Evolutionary conservation across 805 yeast species (phyloP), one percentile per base, ranked within the genome.

Genomic region (Helenozyma rhizophorensis): DNA sequence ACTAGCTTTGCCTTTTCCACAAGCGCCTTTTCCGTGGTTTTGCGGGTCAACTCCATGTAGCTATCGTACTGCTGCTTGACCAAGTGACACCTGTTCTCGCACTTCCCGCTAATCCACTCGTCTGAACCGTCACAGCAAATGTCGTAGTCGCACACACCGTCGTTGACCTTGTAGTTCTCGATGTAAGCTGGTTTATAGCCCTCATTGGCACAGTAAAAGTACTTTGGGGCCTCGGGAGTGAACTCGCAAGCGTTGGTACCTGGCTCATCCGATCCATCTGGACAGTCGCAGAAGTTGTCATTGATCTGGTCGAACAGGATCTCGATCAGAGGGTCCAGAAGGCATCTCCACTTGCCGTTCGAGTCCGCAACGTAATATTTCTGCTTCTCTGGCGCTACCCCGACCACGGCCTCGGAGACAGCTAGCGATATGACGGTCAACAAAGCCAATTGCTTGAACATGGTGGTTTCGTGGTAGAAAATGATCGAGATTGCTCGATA

Each of bases 231-330:
- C 51, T 33, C 58, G 39, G 12, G 57, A 10, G 45, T 41, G 30
- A 33, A 50, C 1, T 56, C 50, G 56, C 97, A 90, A 0, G 96
- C 96, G 24, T 81, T 65, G 1, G 97, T 90, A 0, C 97, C 97
- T 0, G 97, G 96, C 56, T 93, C 97, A 61, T 93, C 98, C 4
- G 89, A 78, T 0, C 97, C 97, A 60, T 93, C 98, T 0, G 97
- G 97, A 62, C 97, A 90, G 51, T 93, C 97, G 60, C 97, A 90
- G 51, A 72, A 81, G 47, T 88, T 83, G 56, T 93, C 97, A 54
- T 90, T 90, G 47, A 90, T 71, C 50, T 79, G 83, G 23, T 63
- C 63, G 32, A 66, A 65, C 25, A 79, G 66, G 13, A 90, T 58
- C 14, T 64, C 65, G 4, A 87, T 74, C n/a, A 75, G 71, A 0